Evolutionary conservation across 2,329 filamentous ascomycete genomes (phyloP).

Genomic region (Seiridium unicorne): DNA sequence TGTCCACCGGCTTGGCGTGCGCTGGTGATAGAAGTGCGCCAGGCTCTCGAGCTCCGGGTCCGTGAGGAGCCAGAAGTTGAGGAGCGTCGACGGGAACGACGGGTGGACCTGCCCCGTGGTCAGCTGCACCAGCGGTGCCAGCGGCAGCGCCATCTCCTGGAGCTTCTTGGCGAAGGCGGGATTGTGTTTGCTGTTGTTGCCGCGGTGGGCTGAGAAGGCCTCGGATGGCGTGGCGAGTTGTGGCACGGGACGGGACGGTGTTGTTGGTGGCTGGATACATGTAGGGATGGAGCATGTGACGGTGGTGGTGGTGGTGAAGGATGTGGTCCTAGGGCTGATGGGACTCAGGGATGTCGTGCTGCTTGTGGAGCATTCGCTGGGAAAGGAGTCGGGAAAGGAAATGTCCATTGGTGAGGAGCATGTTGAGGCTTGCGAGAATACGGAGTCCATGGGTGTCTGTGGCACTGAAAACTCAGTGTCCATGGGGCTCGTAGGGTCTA

Average conservation of each 20-base stretch:
- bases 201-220: background rate
- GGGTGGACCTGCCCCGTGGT: constrained; percentile 62
- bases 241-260: too few species aligned
- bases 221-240: background rate
- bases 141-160: constrained; percentile 60
- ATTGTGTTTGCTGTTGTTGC: constrained; percentile 34
- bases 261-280: too few species aligned
- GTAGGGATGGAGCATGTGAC: background rate
- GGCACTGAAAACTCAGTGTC: constrained; percentile 13
- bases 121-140: constrained; percentile 66
- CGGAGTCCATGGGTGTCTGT: constrained; percentile 3
- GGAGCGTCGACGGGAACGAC: constrained; percentile 62
- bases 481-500: constrained; percentile 5
- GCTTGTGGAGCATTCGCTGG: constrained; percentile 11
- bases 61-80: constrained; percentile 73
- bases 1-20: constrained; percentile 53
- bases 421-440: background rate
- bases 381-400: background rate
- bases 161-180: constrained; percentile 61
- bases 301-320: background rate
- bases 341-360: background rate
- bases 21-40: constrained; percentile 73
- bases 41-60: constrained; percentile 68
- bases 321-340: background rate
- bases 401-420: constrained; percentile 15